These are phyloP conservation scores for Rubus idaeus DNA, from an alignment of 306 rosid genomes.

Conservation along the genomic window DNA sequence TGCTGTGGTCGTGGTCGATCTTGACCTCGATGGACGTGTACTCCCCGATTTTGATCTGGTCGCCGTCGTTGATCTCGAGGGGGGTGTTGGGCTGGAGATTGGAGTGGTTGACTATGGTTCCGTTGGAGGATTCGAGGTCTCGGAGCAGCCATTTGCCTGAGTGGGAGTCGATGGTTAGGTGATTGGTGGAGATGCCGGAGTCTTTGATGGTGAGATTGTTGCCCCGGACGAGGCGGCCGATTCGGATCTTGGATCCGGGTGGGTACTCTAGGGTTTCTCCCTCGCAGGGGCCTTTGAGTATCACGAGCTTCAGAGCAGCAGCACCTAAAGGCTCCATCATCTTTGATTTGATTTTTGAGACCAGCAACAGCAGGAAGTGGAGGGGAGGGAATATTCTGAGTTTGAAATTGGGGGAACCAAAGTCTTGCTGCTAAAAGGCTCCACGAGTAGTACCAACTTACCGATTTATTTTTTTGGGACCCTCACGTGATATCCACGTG, in stretches of 20 bases:
- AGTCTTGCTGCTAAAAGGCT: no score
- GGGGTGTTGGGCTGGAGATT: constrained; percentile 38
- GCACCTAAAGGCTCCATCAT: constrained; percentile 39
- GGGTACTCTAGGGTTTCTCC: constrained; percentile 56
- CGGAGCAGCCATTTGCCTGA: constrained; percentile 53
- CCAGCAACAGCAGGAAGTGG: no score
- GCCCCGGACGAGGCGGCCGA: constrained; percentile 70
- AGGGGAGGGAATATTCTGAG: no score
- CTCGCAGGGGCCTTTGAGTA: constrained; percentile 62
- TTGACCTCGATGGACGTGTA: constrained; percentile 47
- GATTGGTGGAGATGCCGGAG: constrained; percentile 58
- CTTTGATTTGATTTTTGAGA: no score
- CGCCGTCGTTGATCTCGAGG: constrained; percentile 41
- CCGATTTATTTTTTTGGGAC: no score
- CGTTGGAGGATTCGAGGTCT: constrained; percentile 82
- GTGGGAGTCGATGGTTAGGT: constrained; percentile 45
- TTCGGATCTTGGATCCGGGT: constrained; percentile 43
- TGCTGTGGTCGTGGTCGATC: constrained; percentile 28
- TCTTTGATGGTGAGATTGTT: constrained; percentile 72
- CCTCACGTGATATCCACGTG: no score
- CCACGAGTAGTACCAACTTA: no score
- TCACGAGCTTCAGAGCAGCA: constrained; percentile 37
- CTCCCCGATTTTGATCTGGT: constrained; percentile 66
- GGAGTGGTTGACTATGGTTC: constrained; percentile 59
- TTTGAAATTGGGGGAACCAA: no score